Conservation (phyloP, 2,329 filamentous ascomycete species). For the Epichloe brachyelytri region DNA sequence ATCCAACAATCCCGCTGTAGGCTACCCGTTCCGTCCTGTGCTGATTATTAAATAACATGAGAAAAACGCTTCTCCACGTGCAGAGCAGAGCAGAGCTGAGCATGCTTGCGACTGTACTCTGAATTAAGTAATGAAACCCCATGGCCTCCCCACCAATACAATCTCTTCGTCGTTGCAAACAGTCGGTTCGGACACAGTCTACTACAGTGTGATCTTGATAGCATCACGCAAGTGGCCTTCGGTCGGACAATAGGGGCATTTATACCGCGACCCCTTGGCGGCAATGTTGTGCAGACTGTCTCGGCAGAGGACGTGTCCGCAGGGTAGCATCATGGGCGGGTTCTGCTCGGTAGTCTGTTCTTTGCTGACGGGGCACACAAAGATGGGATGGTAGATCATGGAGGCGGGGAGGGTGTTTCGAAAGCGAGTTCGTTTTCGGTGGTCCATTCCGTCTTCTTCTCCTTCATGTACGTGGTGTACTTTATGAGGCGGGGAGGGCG, state of each 20-base stretch:
- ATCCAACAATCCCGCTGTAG: not conserved
- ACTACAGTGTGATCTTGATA: conserved; percentile 52
- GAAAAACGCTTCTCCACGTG: not conserved
- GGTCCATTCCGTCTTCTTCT: conserved; percentile 90
- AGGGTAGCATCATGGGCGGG: conserved; percentile 93
- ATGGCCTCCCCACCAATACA: too few relatives aligned
- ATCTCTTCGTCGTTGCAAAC: not conserved
- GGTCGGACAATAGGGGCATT: conserved; percentile 89
- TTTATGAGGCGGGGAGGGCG: conserved; percentile 78
- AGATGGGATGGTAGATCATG: conserved; percentile 84
- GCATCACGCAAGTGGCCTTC: conserved; percentile 73
- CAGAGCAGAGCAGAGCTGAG: too few relatives aligned
- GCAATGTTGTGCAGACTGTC: conserved; percentile 70
- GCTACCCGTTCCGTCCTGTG: not conserved
- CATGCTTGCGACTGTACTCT: too few relatives aligned
- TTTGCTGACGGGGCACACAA: conserved; percentile 94
- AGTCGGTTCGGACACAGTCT: not conserved
- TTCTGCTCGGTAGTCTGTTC: conserved; percentile 90
- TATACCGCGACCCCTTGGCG: conserved; percentile 69
- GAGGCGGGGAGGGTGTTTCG: conserved; percentile 47
- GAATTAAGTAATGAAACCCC: too few relatives aligned
- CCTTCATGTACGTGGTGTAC: conserved; percentile 73
- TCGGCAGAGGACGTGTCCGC: conserved; percentile 83
- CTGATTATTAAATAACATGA: not conserved
- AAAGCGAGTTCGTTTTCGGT: conserved; percentile 82